Conservation (phyloP, 2,329 filamentous ascomycete genomes). For the Fusarium tanahbumbuense region DNA sequence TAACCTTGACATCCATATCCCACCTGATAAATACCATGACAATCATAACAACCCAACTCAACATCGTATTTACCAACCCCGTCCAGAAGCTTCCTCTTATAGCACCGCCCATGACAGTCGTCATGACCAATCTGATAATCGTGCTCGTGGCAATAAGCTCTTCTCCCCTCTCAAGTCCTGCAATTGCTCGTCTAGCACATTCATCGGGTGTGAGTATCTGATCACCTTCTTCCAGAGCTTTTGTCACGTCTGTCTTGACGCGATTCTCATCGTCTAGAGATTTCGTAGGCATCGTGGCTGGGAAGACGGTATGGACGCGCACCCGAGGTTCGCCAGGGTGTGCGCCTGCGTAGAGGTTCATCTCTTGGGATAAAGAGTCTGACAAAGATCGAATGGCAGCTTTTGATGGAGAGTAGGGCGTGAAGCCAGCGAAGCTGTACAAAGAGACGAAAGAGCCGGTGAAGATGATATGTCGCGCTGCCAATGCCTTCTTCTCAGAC, state of each 20-base stretch:
- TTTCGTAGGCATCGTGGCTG: conserved; percentile 34
- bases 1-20: conserved; percentile 36
- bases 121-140: conserved; percentile 35
- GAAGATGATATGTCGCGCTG: conserved; percentile 28
- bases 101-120: conserved; percentile 31
- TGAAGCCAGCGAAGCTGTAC: conserved; percentile 33
- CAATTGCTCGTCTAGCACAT: conserved; percentile 28
- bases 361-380: conserved; percentile 34
- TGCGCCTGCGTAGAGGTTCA: conserved; percentile 32
- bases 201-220: conserved; percentile 26
- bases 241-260: conserved; percentile 33
- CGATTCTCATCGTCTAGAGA: conserved; percentile 28
- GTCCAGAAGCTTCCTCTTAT: conserved; percentile 27
- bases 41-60: conserved; percentile 34
- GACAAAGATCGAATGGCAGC: conserved; percentile 31
- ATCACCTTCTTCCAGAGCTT: conserved; percentile 31
- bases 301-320: conserved; percentile 31
- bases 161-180: conserved; percentile 17
- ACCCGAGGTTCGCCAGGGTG: conserved; percentile 18
- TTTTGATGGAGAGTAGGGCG: conserved; percentile 28
- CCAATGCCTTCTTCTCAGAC: not conserved
- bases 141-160: conserved; percentile 34
- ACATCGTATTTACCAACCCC: conserved; percentile 18
- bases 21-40: conserved; percentile 36
- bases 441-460: conserved; percentile 35